A percentile compares a stretch with the other conserved stretches of the same genome.
These are phyloP conservation scores for Fusarium paranaense DNA, from an alignment of 2,329 filamentous ascomycete genomes.

Conservation along the genomic window DNA sequence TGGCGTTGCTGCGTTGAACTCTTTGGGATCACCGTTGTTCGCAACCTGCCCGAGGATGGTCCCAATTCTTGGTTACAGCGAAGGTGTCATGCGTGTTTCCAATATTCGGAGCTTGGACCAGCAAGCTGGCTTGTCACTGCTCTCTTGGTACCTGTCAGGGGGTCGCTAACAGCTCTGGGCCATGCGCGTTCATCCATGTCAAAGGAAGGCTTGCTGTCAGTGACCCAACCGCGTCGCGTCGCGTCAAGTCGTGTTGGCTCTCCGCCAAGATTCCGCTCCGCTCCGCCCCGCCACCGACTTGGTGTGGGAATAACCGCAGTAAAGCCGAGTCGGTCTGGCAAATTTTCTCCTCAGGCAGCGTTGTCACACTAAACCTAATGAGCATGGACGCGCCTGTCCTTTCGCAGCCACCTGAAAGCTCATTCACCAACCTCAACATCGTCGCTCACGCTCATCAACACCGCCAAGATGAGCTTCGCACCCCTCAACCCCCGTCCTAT, in stretches of 20 bases:
- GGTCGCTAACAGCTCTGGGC: not conserved
- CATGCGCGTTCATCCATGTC: not conserved
- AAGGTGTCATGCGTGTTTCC: not conserved
- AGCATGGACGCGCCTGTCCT: constrained; percentile 35
- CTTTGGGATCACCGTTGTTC: not conserved
- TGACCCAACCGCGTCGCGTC: not conserved
- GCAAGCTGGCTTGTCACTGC: not conserved
- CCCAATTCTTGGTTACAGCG: not conserved
- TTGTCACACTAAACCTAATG: constrained; percentile 28
- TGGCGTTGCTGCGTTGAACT: not conserved
- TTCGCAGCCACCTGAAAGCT: constrained; percentile 37
- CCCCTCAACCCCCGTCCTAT: constrained; percentile 97
- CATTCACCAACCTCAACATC: constrained; percentile 35
- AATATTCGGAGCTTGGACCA: not conserved
- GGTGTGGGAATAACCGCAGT: constrained; percentile 19
- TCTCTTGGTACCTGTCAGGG: not conserved
- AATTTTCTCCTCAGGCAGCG: constrained; percentile 39
- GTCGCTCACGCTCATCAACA: constrained; percentile 29
- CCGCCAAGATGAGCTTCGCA: constrained; percentile 70
- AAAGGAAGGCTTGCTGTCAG: not conserved
- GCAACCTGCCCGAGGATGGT: not conserved
- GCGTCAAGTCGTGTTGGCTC: not conserved
- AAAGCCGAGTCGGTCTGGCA: constrained; percentile 17
- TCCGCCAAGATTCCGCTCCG: constrained; percentile 4
- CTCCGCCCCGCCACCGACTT: not conserved